Conservation (phyloP, 78 protist genomes). For the Ministeria vibrans region DNA sequence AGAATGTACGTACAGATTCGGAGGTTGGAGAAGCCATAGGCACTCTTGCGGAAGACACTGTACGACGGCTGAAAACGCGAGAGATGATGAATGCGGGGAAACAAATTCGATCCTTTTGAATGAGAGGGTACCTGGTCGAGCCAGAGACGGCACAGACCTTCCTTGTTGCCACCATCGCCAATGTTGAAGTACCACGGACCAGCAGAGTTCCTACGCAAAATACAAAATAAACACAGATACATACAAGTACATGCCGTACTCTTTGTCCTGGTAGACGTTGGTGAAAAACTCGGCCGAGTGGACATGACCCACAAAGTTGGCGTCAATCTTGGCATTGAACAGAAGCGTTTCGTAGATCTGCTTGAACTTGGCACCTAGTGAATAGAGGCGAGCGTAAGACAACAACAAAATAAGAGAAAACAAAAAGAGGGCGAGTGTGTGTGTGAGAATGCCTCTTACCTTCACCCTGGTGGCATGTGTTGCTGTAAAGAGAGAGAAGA, state of each 20-base stretch:
- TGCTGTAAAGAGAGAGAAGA: neutral
- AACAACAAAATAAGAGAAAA: neutral
- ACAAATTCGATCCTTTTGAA: neutral
- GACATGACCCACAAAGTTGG: neutral
- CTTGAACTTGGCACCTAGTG: neutral
- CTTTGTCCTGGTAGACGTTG: neutral
- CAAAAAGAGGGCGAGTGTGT: too few relatives aligned
- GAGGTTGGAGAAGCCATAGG: neutral
- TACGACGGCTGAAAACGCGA: neutral
- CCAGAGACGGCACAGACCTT: neutral
- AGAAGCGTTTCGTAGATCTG: neutral
- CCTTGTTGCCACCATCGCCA: conserved; percentile 4
- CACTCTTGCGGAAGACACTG: neutral
- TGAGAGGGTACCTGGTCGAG: neutral
- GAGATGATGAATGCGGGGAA: neutral
- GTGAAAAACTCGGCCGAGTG: neutral
- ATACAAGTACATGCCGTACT: too few relatives aligned
- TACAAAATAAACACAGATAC: too few relatives aligned
- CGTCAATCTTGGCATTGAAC: neutral
- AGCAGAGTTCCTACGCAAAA: neutral
- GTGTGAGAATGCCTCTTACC: too few relatives aligned
- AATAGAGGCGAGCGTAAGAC: too few relatives aligned
- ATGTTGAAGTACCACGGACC: neutral
- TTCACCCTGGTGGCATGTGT: neutral
- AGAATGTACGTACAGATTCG: too few relatives aligned